Percentiles rank a stretch among this genome's conserved stretches.
Evolutionary conservation across 192 early-diverging fungal species (phyloP).

Genomic region (Umbelopsis sp.): DNA sequence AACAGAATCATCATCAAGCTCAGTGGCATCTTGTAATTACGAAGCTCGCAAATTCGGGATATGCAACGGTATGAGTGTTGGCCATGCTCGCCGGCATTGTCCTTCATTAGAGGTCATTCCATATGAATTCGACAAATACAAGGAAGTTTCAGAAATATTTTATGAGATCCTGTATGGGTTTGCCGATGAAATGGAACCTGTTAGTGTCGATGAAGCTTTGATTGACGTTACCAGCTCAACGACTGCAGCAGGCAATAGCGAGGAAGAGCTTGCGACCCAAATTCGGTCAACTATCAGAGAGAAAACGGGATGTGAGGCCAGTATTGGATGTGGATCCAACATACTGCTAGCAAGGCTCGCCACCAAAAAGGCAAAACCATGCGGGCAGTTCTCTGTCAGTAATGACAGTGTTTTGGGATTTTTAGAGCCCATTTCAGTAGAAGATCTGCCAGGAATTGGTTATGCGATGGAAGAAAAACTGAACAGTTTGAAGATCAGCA

Average conservation of each 20-base stretch:
- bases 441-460: slow-evolving; percentile 62
- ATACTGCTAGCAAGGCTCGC: slow-evolving; percentile 77
- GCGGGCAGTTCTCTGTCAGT: slow-evolving; percentile 49
- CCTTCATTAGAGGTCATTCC: slow-evolving; percentile 64
- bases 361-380: slow-evolving; percentile 73
- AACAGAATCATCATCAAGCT: slow-evolving; percentile 38
- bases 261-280: slow-evolving; percentile 54
- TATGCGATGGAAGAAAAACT: slow-evolving; percentile 51
- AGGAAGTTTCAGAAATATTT: slow-evolving; percentile 57
- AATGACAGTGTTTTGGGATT: slow-evolving; percentile 20
- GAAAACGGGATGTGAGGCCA: slow-evolving; percentile 64
- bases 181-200: slow-evolving; percentile 75
- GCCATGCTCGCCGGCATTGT: slow-evolving; percentile 70
- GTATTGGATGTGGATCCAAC: slow-evolving; percentile 77
- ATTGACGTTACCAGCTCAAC: slow-evolving; percentile 64
- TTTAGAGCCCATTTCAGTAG: slow-evolving; percentile 37
- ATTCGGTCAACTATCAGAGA: slow-evolving; percentile 55
- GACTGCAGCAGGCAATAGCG: slow-evolving; percentile 28
- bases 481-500: slow-evolving; percentile 37
- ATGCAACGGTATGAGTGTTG: slow-evolving; percentile 77
- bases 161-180: slow-evolving; percentile 69
- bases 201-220: slow-evolving; percentile 86
- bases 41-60: slow-evolving; percentile 75
- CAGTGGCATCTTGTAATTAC: slow-evolving; percentile 87
- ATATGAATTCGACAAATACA: slow-evolving; percentile 81